Evolutionary conservation across 179 eudicot genomes (phyloP), one percentile per base, ranked within the genome.

Genomic region (Beta lomatogona): DNA sequence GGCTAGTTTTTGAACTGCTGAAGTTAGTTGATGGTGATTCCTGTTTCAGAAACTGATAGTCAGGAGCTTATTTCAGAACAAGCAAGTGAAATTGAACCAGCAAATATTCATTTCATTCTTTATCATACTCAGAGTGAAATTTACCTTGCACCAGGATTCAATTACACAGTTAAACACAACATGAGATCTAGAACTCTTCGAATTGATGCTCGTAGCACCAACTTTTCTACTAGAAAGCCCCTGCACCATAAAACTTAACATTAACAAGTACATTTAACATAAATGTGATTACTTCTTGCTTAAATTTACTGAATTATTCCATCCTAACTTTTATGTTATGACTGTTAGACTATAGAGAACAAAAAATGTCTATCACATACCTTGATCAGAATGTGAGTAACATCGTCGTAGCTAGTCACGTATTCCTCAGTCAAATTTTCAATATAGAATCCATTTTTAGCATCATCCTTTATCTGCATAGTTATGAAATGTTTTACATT

Each of bases 111-210:
- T 14, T 61, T 4, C 9, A 16, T 14, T 61, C 5, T 21, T 73
- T 48, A 50, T 31, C 82, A 59, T 28, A 61, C 58, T 16, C 59
- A 58, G 68, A 59, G 16, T 1, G 25, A 71, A 19, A 48, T 44
- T 55, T 93, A 96, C 99, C 99, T 96, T 96, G 86, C 93, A 88
- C 99, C 99, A 96, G 59, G 98, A 94, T 79, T 96, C 99, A 61
- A 94, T 88, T 78, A 94, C 85, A 66, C 95, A 96, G 19, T 98
- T 94, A 75, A 96, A 93, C 67, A 94, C 89, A 63, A 91, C 86
- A 83, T 96, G 99, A 77, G 99, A 96, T 82, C 96, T 86, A 73
- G 97, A 96, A 82, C 99, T 91, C 85, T 89, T 91, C 31, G 99
- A 90, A 80, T 95, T 94, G 52, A 88, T 87, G 82, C 92, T 91